These are phyloP conservation scores for Aspergillus funiculosus DNA, from an alignment of 495 filamentous ascomycete genomes.

Conservation along the genomic window DNA sequence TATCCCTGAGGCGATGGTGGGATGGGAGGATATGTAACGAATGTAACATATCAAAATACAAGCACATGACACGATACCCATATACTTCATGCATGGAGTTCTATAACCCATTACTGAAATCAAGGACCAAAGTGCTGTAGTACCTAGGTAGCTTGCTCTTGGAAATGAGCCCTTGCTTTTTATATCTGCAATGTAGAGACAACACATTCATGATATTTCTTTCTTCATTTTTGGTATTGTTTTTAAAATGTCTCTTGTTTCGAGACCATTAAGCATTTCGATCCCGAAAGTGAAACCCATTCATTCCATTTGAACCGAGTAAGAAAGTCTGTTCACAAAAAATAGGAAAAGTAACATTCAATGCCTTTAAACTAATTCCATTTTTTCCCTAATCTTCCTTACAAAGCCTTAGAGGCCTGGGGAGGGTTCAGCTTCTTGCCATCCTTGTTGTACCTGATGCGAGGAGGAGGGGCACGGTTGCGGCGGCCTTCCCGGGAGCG, in stretches of 20 bases:
- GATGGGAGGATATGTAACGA: too few relatives aligned
- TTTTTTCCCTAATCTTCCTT: slow-evolving; percentile 42
- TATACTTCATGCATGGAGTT: too few relatives aligned
- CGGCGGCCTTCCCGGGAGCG: slow-evolving; percentile 94
- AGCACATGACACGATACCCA: too few relatives aligned
- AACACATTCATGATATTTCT: slow-evolving; percentile 1
- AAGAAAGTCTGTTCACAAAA: slow-evolving; percentile 20
- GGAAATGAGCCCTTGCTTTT: too few relatives aligned
- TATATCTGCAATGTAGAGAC: not conserved
- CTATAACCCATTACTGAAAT: too few relatives aligned
- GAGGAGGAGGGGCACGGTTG: slow-evolving; percentile 95
- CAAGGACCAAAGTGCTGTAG: too few relatives aligned
- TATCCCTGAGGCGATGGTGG: slow-evolving; percentile 34
- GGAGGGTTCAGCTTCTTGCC: slow-evolving; percentile 99
- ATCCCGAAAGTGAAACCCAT: slow-evolving; percentile 26
- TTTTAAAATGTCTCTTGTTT: slow-evolving; percentile 4
- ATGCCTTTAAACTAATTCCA: slow-evolving; percentile 31
- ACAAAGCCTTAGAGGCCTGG: slow-evolving; percentile 64
- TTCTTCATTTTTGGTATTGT: slow-evolving; percentile 15
- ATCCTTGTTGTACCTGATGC: slow-evolving; percentile 99
- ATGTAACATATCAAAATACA: too few relatives aligned
- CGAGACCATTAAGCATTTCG: slow-evolving; percentile 12
- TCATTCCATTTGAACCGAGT: slow-evolving; percentile 24
- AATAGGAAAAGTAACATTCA: slow-evolving; percentile 25
- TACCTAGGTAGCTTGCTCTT: too few relatives aligned